Base-by-base conservation (phyloP, 768 basidiomycete genomes). In the Tricholomella constricta region DNA sequence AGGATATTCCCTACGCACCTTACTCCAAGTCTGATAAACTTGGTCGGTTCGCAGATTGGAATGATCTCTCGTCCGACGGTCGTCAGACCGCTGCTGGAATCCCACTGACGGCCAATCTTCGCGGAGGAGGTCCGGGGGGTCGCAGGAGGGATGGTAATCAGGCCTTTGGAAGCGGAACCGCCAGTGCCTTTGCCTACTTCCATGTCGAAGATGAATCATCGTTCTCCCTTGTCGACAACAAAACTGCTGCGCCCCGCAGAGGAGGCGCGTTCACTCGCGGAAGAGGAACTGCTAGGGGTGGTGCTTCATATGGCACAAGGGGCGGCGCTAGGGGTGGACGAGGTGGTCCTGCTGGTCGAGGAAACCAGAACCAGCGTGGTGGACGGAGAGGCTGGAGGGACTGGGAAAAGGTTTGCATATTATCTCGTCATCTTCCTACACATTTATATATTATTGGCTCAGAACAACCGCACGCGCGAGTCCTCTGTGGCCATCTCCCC, bases 1-100 rank as follows among this genome's bases (percentile, higher is more conserved):
- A 92, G 72, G 97, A 98, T 63, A 97, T 98, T 55, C 97, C 97
- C 41, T 99, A 98, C 67, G 95, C 96, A 1, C 95, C 95, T 4
- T 98, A 92, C 80, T 94, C 94, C 73, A 99, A 99, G 84, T 87
- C 92, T 32, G 97, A 99, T 79, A 98, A 98, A 72, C 86, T 99
- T 51, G 94, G 93, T 48, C 88, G 96, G 48, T 91, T 99, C 65
- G 96, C 96, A 43, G 96, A 99, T 76, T 99, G 96, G 95, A 92
- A 93, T 71, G 91, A 93, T 68, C 72, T 84, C 22, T 79, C 86
- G 26, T 66, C 80, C 46, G 87, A 89, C 64, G 77, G 71, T 56
- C 83, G 86, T 42, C 84, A 86, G 65, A 62, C 78, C 32, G 70
- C 79, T 51, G 69, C 76, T 31, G 82, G 85, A 9, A 68, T 67